Evolutionary conservation across 768 basidiomycete genomes (phyloP), one percentile per base, ranked within the genome.

Genomic region (Solioccasus polychromus): DNA sequence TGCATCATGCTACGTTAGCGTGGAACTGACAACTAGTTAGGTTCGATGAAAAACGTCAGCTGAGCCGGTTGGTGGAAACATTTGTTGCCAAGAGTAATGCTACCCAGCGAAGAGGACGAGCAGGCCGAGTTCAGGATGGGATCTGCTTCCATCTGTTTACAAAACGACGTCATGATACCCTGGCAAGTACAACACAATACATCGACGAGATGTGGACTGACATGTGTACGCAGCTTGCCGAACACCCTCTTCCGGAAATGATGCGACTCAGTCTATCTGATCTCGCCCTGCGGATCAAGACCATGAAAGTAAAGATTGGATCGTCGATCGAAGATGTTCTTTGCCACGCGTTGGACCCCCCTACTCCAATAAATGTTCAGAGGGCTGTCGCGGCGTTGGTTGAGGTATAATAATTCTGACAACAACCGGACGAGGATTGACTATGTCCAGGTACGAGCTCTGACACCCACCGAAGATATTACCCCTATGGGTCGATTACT

Each of bases 81-180:
- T 97, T 86, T 58, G 79, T 99, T 37, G 88, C 94, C 5, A 83
- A 78, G 65, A 94, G 90, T 60, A 96, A 96, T 62, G 93, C 93
- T 31, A 77, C 87, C 15, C 93, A 95, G 57, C 71, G 91, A 45
- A 80, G 92, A 40, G 93, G 93, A 31, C 80, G 94, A 48, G 91
- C 94, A 18, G 94, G 95, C 24, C 88, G 95, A 60, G 92, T 96
- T 4, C 90, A 82, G 57, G 70, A 76, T 41, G 95, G 95, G 4
- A 64, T 97, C 28, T 94, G 92, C 57, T 99, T 95, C 69, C 96
- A 98, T 65, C 76, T 99, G 3, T 99, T 97, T 71, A 95, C 93
- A 0, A 92, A 85, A 66, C 68, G 76, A 31, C 77, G 91, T 31
- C 85, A 93, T 57, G 94, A 97, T 55, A 85, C 77, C 8, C 79